Conservation (phyloP, 225 moss, liverwort and hornwort genomes). For the Antitrichia curtipendula region DNA sequence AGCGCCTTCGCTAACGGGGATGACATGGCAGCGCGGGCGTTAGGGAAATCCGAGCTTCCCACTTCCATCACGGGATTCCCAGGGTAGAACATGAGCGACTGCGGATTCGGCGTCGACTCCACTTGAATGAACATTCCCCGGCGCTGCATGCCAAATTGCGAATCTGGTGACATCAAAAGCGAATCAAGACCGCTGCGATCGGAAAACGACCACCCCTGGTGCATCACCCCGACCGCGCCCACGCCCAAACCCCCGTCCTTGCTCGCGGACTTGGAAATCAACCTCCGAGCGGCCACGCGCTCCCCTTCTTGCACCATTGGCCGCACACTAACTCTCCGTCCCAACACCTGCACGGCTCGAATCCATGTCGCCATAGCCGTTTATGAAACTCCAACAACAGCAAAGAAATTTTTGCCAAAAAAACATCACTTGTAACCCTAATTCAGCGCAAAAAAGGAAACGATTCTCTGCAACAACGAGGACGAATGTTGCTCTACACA, state of each 20-base stretch:
- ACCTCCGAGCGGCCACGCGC: constrained; percentile 19
- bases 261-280: constrained; percentile 21
- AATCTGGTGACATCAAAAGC: neutral
- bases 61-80: constrained; percentile 93
- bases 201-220: constrained; percentile 26
- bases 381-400: neutral
- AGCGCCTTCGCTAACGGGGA: constrained; percentile 85
- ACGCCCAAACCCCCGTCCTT: constrained; percentile 17
- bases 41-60: constrained; percentile 96
- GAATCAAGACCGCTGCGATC: neutral
- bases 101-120: constrained; percentile 84
- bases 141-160: constrained; percentile 20
- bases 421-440: neutral
- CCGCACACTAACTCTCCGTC: constrained; percentile 12
- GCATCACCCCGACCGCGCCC: constrained; percentile 23
- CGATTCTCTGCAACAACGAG: neutral
- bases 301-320: constrained; percentile 34
- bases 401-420: neutral
- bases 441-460: neutral
- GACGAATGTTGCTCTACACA: neutral
- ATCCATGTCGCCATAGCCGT: constrained; percentile 37
- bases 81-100: constrained; percentile 90
- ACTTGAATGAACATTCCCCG: constrained; percentile 94
- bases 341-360: constrained; percentile 30
- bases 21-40: constrained; percentile 76